Evolutionary conservation across 208 protist genomes (phyloP).

Genomic region (Leishmania amazonensis): DNA sequence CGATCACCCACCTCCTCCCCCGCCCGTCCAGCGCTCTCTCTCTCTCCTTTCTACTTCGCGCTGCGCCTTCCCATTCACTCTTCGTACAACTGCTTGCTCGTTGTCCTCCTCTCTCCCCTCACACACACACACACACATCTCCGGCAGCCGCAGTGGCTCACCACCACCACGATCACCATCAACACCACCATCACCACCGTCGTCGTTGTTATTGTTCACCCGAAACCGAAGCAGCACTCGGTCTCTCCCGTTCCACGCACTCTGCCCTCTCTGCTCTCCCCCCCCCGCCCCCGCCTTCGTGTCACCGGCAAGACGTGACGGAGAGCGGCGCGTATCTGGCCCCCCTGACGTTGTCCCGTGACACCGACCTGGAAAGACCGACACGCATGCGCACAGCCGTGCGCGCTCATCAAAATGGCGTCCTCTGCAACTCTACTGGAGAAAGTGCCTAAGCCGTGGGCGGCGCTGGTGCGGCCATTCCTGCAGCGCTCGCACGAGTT

Average conservation of each 20-base stretch:
- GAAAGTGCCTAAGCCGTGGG: conserved; percentile 56
- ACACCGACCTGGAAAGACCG: not conserved
- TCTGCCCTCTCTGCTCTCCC: not conserved
- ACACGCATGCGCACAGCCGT: not conserved
- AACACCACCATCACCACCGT: not conserved
- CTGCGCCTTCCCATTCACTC: not conserved
- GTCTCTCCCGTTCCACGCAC: not conserved
- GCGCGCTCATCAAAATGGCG: conserved; percentile 14
- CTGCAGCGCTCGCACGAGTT: conserved; percentile 79
- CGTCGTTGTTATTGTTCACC: not conserved
- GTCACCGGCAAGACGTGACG: not conserved
- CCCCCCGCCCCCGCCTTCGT: not conserved
- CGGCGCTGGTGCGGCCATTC: conserved; percentile 51
- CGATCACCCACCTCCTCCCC: not conserved
- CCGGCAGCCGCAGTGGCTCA: not conserved
- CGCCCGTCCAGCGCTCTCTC: not conserved
- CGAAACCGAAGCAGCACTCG: not conserved
- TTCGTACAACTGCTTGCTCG: not conserved
- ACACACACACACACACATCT: not conserved
- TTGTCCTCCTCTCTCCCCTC: not conserved
- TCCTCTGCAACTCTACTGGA: conserved; percentile 14
- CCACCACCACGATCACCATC: not conserved
- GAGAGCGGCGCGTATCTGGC: not conserved
- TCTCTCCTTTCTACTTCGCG: not conserved
- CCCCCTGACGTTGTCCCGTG: not conserved